Conservation (phyloP, 1,139 yeast species). For the Saccharomyces hybrid region DNA sequence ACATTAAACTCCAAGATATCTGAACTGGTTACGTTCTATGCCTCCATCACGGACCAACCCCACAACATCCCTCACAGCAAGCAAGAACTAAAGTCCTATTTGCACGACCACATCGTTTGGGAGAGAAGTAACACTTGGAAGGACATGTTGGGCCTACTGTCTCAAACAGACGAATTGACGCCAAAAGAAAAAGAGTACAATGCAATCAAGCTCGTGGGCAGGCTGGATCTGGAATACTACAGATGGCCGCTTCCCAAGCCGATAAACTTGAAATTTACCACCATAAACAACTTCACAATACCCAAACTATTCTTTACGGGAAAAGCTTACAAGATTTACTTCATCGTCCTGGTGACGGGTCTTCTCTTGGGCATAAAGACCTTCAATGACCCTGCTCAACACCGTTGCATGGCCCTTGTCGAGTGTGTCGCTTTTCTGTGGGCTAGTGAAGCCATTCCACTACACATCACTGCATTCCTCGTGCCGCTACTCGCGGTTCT, state of each 20-base stretch:
- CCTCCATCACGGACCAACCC: slow-evolving; percentile 33
- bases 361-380: no score
- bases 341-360: no score
- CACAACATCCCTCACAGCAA: slow-evolving; percentile 11
- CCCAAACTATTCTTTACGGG: slow-evolving; percentile 36
- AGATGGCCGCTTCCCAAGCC: slow-evolving; percentile 27
- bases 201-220: slow-evolving; percentile 13
- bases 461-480: slow-evolving; percentile 43
- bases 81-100: background rate
- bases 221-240: slow-evolving; percentile 28
- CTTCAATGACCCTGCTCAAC: no score
- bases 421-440: no score
- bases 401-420: no score
- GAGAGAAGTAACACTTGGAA: no score
- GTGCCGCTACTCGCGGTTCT: slow-evolving; percentile 52
- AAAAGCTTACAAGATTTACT: slow-evolving; percentile 13
- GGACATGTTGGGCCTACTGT: slow-evolving; percentile 42
- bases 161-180: slow-evolving; percentile 34
- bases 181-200: slow-evolving; percentile 22
- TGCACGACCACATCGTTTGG: no score
- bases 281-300: slow-evolving; percentile 26
- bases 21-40: slow-evolving; percentile 42
- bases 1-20: slow-evolving; percentile 43
- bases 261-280: slow-evolving; percentile 37
- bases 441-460: no score